Evolutionary conservation across 2,329 filamentous ascomycete species (phyloP), one percentile per base, ranked within the genome.

Genomic region (Teratosphaeria gauchensis): DNA sequence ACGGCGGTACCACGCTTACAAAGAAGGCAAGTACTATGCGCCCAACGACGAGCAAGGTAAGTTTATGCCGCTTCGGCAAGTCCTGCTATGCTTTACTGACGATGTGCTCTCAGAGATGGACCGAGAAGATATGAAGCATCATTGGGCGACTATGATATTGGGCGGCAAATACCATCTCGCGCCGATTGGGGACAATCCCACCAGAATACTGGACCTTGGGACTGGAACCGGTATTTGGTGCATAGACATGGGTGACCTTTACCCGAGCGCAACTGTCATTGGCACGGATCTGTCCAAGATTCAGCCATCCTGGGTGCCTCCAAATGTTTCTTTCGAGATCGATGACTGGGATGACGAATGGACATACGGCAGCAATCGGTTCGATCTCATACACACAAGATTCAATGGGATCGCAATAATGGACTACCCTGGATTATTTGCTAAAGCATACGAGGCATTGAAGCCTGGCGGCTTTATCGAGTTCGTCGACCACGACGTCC

Each of bases 201-300:
- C 52, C 28, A 35, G 32, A 14, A 60, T 63, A 66, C 19, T 85
- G 57, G 84, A 85, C 66, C 68, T 96, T 56, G 92, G 91, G 51
- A 92, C 88, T 62, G 92, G 92, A 19, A 95, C 90, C 0, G 90
- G 90, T 48, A 92, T 95, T 61, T 97, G 92, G 92, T 84, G 88
- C 51, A 89, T 95, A 66, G 66, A 66, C n/a, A 73, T 77, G 59
- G 65, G 62, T 12, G 68, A 71, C 54, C 55, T 64, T 19, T 61
- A 64, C 52, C 64, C 66, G 3, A 52, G 61, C 4, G 56, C 63
- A 3, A 52, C 64, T 35, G 60, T 70, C 21, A 59, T 68, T 14
- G 68, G 67, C 35, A 62, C 62, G 19, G 66, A 69, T 57, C 59
- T 69, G 9, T 60, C 55, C 21, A 65, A 66, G 21, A 66, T 68